These are phyloP conservation scores for Umbelopsis isabellina DNA, from an alignment of 192 early-diverging fungal species.

Conservation along the genomic window DNA sequence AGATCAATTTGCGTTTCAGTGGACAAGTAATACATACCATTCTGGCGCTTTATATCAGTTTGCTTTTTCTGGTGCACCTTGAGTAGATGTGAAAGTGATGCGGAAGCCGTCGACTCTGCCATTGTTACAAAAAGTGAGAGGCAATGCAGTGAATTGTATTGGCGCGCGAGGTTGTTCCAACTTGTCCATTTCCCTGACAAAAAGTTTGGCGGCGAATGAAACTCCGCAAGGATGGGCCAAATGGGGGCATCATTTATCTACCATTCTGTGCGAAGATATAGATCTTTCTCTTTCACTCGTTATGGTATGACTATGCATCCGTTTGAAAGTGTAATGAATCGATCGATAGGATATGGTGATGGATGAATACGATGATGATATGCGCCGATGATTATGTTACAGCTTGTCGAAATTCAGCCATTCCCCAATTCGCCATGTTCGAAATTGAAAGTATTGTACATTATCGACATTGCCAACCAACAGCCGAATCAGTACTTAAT, in stretches of 20 bases:
- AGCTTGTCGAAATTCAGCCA: not conserved
- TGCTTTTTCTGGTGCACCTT: conserved; percentile 67
- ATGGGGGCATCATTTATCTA: too few relatives aligned
- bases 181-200: not conserved
- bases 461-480: not conserved
- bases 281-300: conserved; percentile 10
- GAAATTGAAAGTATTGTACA: not conserved
- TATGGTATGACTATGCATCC: conserved; percentile 21
- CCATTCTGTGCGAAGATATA: not conserved
- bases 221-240: not conserved
- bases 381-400: not conserved
- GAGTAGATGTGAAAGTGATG: conserved; percentile 51
- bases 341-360: conserved; percentile 17
- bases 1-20: not conserved
- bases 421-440: not conserved
- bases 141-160: too few relatives aligned
- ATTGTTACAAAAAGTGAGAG: not conserved
- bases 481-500: not conserved
- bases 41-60: conserved; percentile 48
- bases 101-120: not conserved
- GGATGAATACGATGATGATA: not conserved
- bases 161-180: too few relatives aligned
- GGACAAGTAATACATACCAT: conserved; percentile 43
- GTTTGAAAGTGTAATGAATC: conserved; percentile 12
- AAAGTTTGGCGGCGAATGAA: not conserved